Conservation (phyloP, 805 yeast species). For the Komagataella mondaviorum region DNA sequence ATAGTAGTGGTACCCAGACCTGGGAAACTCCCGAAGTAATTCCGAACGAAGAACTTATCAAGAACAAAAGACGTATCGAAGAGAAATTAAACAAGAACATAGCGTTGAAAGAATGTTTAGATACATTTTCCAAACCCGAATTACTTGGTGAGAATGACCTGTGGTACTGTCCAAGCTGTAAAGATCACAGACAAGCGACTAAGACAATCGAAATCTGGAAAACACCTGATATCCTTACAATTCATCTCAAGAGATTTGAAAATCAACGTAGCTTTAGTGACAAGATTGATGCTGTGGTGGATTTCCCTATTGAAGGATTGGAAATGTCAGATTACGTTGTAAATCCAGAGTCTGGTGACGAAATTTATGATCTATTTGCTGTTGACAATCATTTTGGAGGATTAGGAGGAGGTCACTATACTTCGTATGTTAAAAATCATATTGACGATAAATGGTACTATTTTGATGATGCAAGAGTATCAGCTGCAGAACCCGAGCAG, state of each 20-base stretch:
- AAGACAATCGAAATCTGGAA: slow-evolving; percentile 87
- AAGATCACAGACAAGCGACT: slow-evolving; percentile 81
- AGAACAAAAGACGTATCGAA: slow-evolving; percentile 20
- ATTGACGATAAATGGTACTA: slow-evolving; percentile 76
- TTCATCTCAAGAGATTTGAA: slow-evolving; percentile 84
- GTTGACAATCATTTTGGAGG: slow-evolving; percentile 97
- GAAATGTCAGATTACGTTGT: slow-evolving; percentile 54
- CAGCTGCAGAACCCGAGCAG: slow-evolving; percentile 42
- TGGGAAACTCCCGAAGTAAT: slow-evolving; percentile 41
- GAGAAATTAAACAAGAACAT: slow-evolving; percentile 24
- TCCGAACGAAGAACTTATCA: slow-evolving; percentile 41
- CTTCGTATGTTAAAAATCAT: slow-evolving; percentile 76
- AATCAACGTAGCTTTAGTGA: slow-evolving; percentile 77
- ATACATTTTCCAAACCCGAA: slow-evolving; percentile 67
- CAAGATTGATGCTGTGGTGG: slow-evolving; percentile 73
- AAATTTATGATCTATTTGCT: slow-evolving; percentile 70
- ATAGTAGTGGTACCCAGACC: slow-evolving; percentile 33
- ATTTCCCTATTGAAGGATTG: slow-evolving; percentile 75
- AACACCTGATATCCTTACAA: slow-evolving; percentile 82
- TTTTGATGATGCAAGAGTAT: slow-evolving; percentile 75
- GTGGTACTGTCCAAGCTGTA: slow-evolving; percentile 89
- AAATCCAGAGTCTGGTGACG: slow-evolving; percentile 19
- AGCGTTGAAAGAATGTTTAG: slow-evolving; percentile 61
- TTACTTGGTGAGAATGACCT: slow-evolving; percentile 77
- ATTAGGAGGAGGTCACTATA: slow-evolving; percentile 94